These are phyloP conservation scores for Candida tropicalis DNA, from an alignment of 1,139 yeast genomes.

Conservation along the genomic window DNA sequence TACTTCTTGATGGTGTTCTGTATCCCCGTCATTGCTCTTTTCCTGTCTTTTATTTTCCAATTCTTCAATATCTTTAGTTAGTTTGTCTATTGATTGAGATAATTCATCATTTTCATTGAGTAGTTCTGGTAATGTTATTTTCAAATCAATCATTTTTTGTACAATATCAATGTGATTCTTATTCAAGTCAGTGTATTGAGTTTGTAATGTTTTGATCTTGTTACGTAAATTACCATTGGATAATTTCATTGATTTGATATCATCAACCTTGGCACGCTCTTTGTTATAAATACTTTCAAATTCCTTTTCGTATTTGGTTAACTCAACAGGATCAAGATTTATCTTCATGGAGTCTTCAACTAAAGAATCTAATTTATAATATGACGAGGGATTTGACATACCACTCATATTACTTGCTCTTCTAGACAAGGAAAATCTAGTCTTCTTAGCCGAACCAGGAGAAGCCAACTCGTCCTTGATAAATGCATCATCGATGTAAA, in stretches of 20 bases:
- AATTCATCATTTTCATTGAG: constrained; percentile 76
- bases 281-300: constrained; percentile 69
- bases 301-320: constrained; percentile 72
- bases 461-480: constrained; percentile 16
- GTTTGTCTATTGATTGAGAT: constrained; percentile 61
- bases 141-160: constrained; percentile 45
- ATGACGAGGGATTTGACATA: constrained; percentile 14
- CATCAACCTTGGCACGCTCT: constrained; percentile 69
- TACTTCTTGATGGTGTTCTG: no score
- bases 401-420: constrained; percentile 3
- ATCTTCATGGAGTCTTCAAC: constrained; percentile 80
- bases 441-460: constrained; percentile 8
- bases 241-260: constrained; percentile 63
- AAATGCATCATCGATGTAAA: constrained; percentile 54
- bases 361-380: constrained; percentile 68
- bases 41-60: constrained; percentile 42
- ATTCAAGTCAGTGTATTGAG: constrained; percentile 67
- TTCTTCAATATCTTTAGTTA: constrained; percentile 55
- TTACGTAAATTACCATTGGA: constrained; percentile 74
- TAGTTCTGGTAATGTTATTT: constrained; percentile 50
- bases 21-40: constrained; percentile 7
- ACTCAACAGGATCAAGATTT: constrained; percentile 68
- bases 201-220: constrained; percentile 75
- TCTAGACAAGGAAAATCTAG: constrained; percentile 20
- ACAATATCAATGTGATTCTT: constrained; percentile 65